Conservation (phyloP, 192 early-diverging fungal genomes). For the Umbelopsis vinacea region DNA sequence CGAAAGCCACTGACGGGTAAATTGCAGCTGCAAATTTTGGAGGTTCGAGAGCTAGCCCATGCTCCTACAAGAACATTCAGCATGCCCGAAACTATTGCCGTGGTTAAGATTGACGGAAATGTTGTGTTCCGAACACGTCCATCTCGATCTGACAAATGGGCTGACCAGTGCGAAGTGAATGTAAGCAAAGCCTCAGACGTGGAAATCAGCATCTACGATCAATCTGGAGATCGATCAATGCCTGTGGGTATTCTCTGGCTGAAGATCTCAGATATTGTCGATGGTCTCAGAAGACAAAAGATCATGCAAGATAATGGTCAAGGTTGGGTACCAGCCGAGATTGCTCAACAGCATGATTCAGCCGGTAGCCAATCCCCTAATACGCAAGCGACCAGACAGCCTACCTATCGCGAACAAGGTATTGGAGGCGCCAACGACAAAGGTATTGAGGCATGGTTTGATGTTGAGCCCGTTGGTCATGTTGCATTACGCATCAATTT, state of each 20-base stretch:
- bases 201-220: slow-evolving; percentile 91
- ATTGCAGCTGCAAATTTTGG: slow-evolving; percentile 67
- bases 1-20: slow-evolving; percentile 76
- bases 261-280: slow-evolving; percentile 90
- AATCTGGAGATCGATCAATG: slow-evolving; percentile 65
- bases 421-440: slow-evolving; percentile 32
- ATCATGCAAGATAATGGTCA: slow-evolving; percentile 61
- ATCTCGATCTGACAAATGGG: slow-evolving; percentile 73
- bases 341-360: slow-evolving; percentile 26
- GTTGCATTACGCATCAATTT: slow-evolving; percentile 87
- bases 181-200: slow-evolving; percentile 92
- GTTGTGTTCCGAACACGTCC: slow-evolving; percentile 75
- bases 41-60: slow-evolving; percentile 62
- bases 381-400: neutral
- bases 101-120: slow-evolving; percentile 85
- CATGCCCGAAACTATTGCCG: slow-evolving; percentile 69
- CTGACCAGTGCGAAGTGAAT: slow-evolving; percentile 84
- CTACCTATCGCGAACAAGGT: neutral
- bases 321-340: slow-evolving; percentile 56
- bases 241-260: slow-evolving; percentile 92
- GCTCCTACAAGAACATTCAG: slow-evolving; percentile 60
- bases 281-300: slow-evolving; percentile 79
- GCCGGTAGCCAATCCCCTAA: neutral
- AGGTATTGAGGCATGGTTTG: slow-evolving; percentile 82
- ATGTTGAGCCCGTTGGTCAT: slow-evolving; percentile 94